Base-by-base conservation (phyloP, 1,284 basidiomycete genomes). In the Sanguinoderma infundibulare region DNA sequence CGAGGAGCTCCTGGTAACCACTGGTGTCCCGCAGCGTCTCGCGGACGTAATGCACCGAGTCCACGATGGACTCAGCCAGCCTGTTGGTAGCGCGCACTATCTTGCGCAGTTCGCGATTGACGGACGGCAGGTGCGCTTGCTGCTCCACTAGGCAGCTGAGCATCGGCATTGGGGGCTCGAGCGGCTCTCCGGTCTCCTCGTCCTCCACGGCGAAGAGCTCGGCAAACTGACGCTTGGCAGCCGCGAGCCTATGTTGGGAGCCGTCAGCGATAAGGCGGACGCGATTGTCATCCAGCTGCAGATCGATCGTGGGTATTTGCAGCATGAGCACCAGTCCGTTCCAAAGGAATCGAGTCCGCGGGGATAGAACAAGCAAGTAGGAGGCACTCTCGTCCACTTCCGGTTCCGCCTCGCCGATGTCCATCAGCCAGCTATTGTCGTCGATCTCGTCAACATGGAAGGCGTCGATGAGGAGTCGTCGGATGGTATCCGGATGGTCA, bases 51-150 rank as follows among this genome's bases (percentile, higher is more conserved):
- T 93, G 90, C 17, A 95, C 92, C 1, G 96, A 96, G 64, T 93
- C 89, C 46, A 98, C 91, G 69, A 99, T 96, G 17, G 92, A 92
- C 75, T 98, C 95, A 5, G 96, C 95, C 36, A 99, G 83, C 54
- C 93, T 87, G 72, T 94, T 95, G 17, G 93, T 94, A 5, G 94
- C 92, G 42, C 94, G 87, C 34, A 89, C 87, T 67, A 99, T 98
- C 75, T 94, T 96, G 68, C 92, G 87, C 54, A 99, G 79, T 74
- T 98, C 95, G 47, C 89, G 85, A 73, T 98, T 96, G 60, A 99
- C 93, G 28, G 80, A 79, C 1, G 95, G 94, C 46, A 98, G 84
- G 73, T 99, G 98, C 0, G 98, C 95, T 74, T 97, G 95, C 62
- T 91, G 88, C 69, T 98, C 95, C 53, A 87, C 81, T 17, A 97